These are phyloP conservation scores for Backusella sp. DNA, from an alignment of 192 early-diverging fungal species.

Conservation along the genomic window DNA sequence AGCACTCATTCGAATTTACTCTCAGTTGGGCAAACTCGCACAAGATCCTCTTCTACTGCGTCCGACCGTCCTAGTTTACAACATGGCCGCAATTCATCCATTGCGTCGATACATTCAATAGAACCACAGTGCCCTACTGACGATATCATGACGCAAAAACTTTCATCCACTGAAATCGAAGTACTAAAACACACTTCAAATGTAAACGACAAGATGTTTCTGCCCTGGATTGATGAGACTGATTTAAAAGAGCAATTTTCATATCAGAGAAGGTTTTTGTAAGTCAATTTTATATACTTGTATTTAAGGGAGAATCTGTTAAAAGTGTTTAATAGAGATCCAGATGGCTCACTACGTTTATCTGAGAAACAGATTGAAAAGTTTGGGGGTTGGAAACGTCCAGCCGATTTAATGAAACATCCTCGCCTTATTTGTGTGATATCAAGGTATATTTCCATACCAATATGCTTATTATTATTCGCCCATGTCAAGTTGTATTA, in stretches of 20 bases:
- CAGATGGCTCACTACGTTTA: slow-evolving; percentile 72
- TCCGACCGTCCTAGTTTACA: background rate
- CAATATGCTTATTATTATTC: background rate
- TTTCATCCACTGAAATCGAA: slow-evolving; percentile 51
- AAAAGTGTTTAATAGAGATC: slow-evolving; percentile 53
- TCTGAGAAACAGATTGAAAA: slow-evolving; percentile 71
- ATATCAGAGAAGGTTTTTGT: slow-evolving; percentile 47
- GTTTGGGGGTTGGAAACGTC: slow-evolving; percentile 83
- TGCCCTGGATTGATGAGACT: slow-evolving; percentile 67
- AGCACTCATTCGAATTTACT: slow-evolving; percentile 5
- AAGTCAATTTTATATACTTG: slow-evolving; percentile 26
- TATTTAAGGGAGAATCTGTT: slow-evolving; percentile 18
- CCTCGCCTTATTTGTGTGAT: slow-evolving; percentile 68
- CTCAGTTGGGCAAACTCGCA: background rate
- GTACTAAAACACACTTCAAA: slow-evolving; percentile 67
- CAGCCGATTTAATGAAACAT: slow-evolving; percentile 64
- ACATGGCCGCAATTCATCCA: background rate
- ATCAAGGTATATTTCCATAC: slow-evolving; percentile 39
- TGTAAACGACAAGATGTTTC: slow-evolving; percentile 68
- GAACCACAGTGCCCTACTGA: background rate
- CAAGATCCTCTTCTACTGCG: slow-evolving; percentile 3
- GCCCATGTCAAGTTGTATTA: background rate
- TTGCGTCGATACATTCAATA: slow-evolving; percentile 1
- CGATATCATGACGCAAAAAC: slow-evolving; percentile 22
- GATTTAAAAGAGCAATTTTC: slow-evolving; percentile 66